Evolutionary conservation across 2,329 filamentous ascomycete genomes (phyloP).

Genomic region (Neofusicoccum parvum): DNA sequence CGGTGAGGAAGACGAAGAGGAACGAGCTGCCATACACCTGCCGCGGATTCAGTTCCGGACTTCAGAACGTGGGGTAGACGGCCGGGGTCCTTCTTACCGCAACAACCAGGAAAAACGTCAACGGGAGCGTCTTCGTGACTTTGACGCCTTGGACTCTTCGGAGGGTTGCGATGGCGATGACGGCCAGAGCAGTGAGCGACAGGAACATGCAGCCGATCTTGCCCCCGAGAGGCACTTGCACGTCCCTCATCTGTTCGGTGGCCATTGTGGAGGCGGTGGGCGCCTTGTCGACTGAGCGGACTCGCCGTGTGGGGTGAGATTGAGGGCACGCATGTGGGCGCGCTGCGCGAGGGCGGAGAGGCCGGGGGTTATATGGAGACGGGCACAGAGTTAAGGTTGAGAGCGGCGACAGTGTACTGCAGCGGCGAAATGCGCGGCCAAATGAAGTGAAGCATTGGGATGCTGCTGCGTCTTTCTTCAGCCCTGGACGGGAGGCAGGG

Average conservation of each 20-base stretch:
- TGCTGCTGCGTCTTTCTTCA: neutral
- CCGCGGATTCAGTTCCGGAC: neutral
- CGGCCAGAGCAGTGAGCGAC: neutral
- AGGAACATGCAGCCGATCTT: constrained; percentile 8
- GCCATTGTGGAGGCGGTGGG: neutral
- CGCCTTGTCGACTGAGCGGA: neutral
- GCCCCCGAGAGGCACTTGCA: neutral
- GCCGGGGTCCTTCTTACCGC: neutral
- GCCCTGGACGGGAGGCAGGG: neutral
- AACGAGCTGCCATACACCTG: constrained; percentile 1
- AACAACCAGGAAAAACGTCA: neutral
- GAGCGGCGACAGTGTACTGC: too few species aligned
- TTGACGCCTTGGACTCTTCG: neutral
- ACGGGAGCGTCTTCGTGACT: neutral
- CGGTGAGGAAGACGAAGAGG: neutral
- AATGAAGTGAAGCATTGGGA: neutral
- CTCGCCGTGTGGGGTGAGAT: neutral
- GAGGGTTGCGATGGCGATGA: neutral
- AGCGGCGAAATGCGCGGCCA: neutral
- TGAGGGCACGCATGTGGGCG: neutral
- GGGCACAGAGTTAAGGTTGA: neutral
- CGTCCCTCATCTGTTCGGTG: neutral
- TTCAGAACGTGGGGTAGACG: too few species aligned
- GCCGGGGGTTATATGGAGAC: neutral
- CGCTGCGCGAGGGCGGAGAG: neutral